These are phyloP conservation scores for Ustilago cynodontis DNA, from an alignment of 1,284 basidiomycete genomes.

Conservation along the genomic window DNA sequence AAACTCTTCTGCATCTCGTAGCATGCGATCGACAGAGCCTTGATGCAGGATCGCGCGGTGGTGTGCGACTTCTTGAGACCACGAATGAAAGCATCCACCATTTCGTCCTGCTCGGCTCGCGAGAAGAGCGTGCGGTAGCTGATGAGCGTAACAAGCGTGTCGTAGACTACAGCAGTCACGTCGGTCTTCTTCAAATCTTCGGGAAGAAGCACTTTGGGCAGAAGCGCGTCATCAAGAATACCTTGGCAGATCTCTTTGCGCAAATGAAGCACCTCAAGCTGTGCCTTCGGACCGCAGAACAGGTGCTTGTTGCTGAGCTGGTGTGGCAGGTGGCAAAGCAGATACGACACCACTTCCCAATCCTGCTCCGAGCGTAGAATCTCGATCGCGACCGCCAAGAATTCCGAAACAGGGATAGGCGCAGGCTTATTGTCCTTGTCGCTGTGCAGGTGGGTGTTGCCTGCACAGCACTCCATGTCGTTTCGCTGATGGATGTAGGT, in stretches of 20 bases:
- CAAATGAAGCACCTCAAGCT: conserved; percentile 77
- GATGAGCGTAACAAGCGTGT: conserved; percentile 87
- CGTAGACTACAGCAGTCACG: conserved; percentile 87
- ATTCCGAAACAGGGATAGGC: conserved; percentile 81
- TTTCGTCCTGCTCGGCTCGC: conserved; percentile 75
- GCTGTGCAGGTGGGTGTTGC: conserved; percentile 55
- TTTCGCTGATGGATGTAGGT: conserved; percentile 66
- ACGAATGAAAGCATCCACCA: conserved; percentile 85
- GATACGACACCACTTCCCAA: conserved; percentile 95
- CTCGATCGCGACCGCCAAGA: conserved; percentile 78
- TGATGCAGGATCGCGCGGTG: conserved; percentile 90
- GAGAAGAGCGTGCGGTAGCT: conserved; percentile 87
- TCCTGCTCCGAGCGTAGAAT: conserved; percentile 83
- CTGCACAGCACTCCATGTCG: conserved; percentile 72
- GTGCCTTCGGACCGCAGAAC: conserved; percentile 88
- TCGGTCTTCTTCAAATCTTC: conserved; percentile 74
- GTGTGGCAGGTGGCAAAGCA: conserved; percentile 88
- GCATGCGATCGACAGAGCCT: conserved; percentile 87
- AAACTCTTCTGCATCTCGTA: conserved; percentile 89
- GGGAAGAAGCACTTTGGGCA: conserved; percentile 76
- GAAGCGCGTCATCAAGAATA: conserved; percentile 76
- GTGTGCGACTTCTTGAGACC: conserved; percentile 81
- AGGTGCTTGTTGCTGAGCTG: conserved; percentile 96
- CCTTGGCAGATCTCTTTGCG: conserved; percentile 79
- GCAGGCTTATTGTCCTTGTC: conserved; percentile 50